Conservation (phyloP, 495 filamentous ascomycete genomes). For the Aspergillus panamensis region DNA sequence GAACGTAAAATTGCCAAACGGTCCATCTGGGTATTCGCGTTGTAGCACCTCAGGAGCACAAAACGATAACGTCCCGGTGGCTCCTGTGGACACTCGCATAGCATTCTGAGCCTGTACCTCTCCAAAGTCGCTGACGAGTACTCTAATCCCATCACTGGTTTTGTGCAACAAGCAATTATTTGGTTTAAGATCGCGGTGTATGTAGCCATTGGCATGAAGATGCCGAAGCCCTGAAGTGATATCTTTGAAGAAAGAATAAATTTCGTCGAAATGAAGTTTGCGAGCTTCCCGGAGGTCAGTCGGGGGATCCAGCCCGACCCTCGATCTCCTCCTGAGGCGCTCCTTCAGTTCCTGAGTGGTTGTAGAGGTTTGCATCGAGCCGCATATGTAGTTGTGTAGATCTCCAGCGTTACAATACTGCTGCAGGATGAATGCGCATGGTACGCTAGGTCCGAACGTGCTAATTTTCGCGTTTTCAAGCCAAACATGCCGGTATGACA, state of each 20-base stretch:
- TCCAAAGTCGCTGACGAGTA: conserved; percentile 95
- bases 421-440: conserved; percentile 94
- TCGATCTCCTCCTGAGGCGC: conserved; percentile 73
- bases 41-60: conserved; percentile 92
- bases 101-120: conserved; percentile 83
- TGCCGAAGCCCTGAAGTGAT: conserved; percentile 89
- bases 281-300: conserved; percentile 52
- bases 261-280: conserved; percentile 78
- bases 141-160: conserved; percentile 63
- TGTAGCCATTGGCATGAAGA: conserved; percentile 89
- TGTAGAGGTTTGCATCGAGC: conserved; percentile 54
- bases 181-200: conserved; percentile 93
- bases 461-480: conserved; percentile 83
- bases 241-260: conserved; percentile 95
- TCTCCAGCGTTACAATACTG: conserved; percentile 98
- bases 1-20: conserved; percentile 84
- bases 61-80: conserved; percentile 95
- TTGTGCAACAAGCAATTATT: conserved; percentile 90
- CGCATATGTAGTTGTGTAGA: conserved; percentile 76
- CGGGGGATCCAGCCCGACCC: conserved; percentile 53
- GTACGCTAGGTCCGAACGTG: conserved; percentile 83
- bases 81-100: conserved; percentile 80
- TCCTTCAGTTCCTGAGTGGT: conserved; percentile 85
- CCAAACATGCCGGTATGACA: conserved; percentile 96
- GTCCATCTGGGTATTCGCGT: conserved; percentile 60